Conservation (phyloP, 495 filamentous ascomycete genomes). For the Xeromyces bisporus region DNA sequence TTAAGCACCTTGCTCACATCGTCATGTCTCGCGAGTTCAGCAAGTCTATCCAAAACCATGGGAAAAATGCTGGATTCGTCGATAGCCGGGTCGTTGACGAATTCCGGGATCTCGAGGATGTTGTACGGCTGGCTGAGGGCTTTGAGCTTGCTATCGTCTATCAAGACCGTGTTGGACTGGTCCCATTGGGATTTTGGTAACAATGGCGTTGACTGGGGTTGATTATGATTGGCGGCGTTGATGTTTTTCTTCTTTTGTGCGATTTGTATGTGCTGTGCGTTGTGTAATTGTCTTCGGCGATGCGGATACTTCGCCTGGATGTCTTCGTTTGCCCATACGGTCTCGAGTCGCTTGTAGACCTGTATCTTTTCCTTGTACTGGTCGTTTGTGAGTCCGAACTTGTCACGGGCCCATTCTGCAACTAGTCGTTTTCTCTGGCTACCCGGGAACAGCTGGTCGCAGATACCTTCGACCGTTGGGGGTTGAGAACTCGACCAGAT, state of each 20-base stretch:
- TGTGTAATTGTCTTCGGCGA: constrained; percentile 1
- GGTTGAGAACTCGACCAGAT: constrained; percentile 81
- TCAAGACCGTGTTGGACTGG: constrained; percentile 75
- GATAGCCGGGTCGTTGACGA: constrained; percentile 18
- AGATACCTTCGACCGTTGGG: constrained; percentile 46
- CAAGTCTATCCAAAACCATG: constrained; percentile 17
- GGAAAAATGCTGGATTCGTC: constrained; percentile 19
- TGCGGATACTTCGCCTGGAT: constrained; percentile 34
- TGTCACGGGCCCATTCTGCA: constrained; percentile 67
- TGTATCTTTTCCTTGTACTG: constrained; percentile 60
- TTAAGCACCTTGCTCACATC: constrained; percentile 25
- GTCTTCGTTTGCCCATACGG: constrained; percentile 45
- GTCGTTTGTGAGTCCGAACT: constrained; percentile 40
- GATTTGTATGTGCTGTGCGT: no score
- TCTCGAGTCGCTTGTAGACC: constrained; percentile 70
- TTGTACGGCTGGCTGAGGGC: constrained; percentile 72
- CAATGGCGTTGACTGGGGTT: no score
- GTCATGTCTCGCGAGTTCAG: constrained; percentile 16
- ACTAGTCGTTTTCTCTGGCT: constrained; percentile 33
- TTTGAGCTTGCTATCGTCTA: constrained; percentile 73
- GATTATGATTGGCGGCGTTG: constrained; percentile 1
- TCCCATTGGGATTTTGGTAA: constrained; percentile 40
- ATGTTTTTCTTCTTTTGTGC: neutral
- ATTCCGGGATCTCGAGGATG: constrained; percentile 64
- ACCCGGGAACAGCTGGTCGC: constrained; percentile 29